Evolutionary conservation across 2,329 filamentous ascomycete genomes (phyloP).

Genomic region (Canariomyces notabilis): DNA sequence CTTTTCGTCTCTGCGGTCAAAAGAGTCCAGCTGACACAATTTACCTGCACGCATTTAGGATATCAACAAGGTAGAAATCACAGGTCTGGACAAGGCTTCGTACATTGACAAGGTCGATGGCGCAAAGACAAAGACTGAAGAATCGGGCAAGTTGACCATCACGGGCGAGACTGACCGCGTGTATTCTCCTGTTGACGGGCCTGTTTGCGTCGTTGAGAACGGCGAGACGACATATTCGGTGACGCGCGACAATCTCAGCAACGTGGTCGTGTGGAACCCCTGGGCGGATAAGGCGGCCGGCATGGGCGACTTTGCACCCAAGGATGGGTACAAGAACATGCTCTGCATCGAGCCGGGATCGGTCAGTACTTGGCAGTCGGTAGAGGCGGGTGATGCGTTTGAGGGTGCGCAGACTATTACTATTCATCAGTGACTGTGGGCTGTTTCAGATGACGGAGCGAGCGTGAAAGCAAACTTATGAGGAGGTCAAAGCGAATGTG

Average conservation of each 20-base stretch:
- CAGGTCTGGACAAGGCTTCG: slow-evolving; percentile 67
- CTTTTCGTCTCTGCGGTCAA: not conserved
- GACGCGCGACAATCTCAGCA: slow-evolving; percentile 75
- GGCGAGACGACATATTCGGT: slow-evolving; percentile 65
- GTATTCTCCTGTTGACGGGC: slow-evolving; percentile 65
- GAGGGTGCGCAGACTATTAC: slow-evolving; percentile 57
- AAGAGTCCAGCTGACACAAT: not conserved
- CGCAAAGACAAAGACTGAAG: slow-evolving; percentile 46
- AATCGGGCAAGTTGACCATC: slow-evolving; percentile 60
- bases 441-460: not conserved
- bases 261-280: slow-evolving; percentile 96
- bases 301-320: slow-evolving; percentile 83
- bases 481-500: not conserved
- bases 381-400: slow-evolving; percentile 72
- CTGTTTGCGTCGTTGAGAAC: slow-evolving; percentile 56
- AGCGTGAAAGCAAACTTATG: not conserved
- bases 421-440: slow-evolving; percentile 19
- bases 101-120: slow-evolving; percentile 83
- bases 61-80: slow-evolving; percentile 66
- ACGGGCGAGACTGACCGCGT: slow-evolving; percentile 80
- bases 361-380: slow-evolving; percentile 73
- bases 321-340: slow-evolving; percentile 89
- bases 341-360: slow-evolving; percentile 88
- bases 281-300: slow-evolving; percentile 79
- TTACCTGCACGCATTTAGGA: slow-evolving; percentile 64